Evolutionary conservation across 108 stramenopile species (phyloP).

Genomic region (Skeletonema menzelii): DNA sequence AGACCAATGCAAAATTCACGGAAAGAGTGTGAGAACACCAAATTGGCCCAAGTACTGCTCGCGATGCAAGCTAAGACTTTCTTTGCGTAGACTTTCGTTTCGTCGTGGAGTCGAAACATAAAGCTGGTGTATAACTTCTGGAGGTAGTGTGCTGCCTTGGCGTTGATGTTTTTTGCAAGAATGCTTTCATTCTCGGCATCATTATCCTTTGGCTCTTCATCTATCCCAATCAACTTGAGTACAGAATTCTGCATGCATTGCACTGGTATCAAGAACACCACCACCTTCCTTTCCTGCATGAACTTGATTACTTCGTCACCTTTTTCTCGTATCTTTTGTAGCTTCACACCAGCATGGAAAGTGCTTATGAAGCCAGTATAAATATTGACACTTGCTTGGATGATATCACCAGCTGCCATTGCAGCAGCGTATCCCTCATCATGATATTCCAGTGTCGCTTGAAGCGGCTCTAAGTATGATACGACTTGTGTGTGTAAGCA

Average conservation of each 20-base stretch:
- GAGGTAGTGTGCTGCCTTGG: not conserved
- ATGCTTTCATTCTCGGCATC: not conserved
- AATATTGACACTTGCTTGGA: not conserved
- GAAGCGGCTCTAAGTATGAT: constrained; percentile 6
- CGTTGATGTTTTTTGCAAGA: not conserved
- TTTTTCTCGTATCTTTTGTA: not conserved
- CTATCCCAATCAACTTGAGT: not conserved
- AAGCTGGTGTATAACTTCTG: not conserved
- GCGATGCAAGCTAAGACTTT: not conserved
- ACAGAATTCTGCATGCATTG: not conserved
- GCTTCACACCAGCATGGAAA: not conserved
- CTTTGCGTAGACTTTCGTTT: not conserved
- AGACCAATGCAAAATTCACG: not conserved
- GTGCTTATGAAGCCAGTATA: too few species aligned
- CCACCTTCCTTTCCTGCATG: not conserved
- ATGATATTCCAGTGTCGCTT: not conserved
- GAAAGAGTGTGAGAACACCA: not conserved
- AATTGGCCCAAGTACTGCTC: not conserved
- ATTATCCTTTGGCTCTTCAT: not conserved
- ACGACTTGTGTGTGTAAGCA: not conserved
- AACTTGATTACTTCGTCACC: not conserved
- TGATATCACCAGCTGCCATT: constrained; percentile 18
- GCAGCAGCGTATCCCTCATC: constrained; percentile 2
- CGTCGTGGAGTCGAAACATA: not conserved
- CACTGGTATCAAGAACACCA: not conserved